Evolutionary conservation across 805 yeast genomes (phyloP).

Genomic region (Spathaspora arborariae): DNA sequence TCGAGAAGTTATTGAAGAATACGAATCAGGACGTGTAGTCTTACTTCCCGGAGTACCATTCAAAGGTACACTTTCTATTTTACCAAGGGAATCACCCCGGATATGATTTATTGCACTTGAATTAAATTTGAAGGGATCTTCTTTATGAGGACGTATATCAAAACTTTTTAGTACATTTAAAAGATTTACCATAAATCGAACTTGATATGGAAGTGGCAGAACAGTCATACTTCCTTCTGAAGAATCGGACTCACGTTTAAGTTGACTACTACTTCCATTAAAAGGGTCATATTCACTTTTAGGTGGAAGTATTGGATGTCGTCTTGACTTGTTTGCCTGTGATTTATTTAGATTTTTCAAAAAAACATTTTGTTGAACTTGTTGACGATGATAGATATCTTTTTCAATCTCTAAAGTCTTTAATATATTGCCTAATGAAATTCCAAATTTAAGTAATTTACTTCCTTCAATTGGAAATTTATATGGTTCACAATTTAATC

Average conservation of each 20-base stretch:
- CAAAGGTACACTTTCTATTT: slow-evolving; percentile 1
- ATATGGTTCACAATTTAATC: slow-evolving; percentile 19
- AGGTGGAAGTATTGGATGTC: neutral
- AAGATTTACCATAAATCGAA: slow-evolving; percentile 32
- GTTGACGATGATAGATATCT: slow-evolving; percentile 24
- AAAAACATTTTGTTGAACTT: slow-evolving; percentile 13
- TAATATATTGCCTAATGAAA: slow-evolving; percentile 39
- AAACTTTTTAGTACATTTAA: slow-evolving; percentile 33
- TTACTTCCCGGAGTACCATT: neutral
- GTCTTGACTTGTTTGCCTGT: neutral
- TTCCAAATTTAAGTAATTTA: slow-evolving; percentile 37
- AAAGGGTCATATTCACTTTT: slow-evolving; percentile 2
- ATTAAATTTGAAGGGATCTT: neutral
- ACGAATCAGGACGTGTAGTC: slow-evolving; percentile 1
- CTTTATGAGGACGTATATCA: slow-evolving; percentile 27
- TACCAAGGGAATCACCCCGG: neutral
- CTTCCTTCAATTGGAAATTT: slow-evolving; percentile 32
- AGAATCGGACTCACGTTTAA: slow-evolving; percentile 1
- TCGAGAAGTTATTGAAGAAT: neutral
- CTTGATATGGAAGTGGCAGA: slow-evolving; percentile 23
- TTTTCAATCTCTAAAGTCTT: slow-evolving; percentile 34
- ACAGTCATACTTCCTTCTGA: slow-evolving; percentile 3
- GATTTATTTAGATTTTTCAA: slow-evolving; percentile 11
- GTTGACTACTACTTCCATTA: neutral
- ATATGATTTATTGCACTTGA: neutral